These are phyloP conservation scores for Asclepias syriaca DNA, from an alignment of 257 asterid species.

Conservation along the genomic window DNA sequence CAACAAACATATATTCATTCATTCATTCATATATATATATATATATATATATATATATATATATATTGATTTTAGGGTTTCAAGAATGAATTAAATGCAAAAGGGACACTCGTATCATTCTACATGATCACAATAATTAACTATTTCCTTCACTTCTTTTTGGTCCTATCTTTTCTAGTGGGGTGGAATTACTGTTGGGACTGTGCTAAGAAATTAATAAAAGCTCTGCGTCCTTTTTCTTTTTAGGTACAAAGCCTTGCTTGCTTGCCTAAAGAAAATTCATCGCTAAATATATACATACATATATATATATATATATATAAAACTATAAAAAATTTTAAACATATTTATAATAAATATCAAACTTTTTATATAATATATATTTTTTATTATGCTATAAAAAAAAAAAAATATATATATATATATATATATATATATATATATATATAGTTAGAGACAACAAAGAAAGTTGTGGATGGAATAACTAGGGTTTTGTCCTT, in stretches of 20 bases:
- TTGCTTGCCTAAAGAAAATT: neutral
- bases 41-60: too few species aligned
- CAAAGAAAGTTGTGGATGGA: neutral
- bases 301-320: too few species aligned
- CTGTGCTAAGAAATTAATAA: neutral
- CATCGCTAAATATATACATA: too few species aligned
- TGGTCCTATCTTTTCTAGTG: neutral
- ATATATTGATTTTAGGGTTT: too few species aligned
- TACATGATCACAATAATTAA: neutral
- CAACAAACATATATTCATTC: too few species aligned
- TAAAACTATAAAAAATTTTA: too few species aligned
- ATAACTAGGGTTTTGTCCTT: constrained; percentile 16
- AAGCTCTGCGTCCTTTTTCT: neutral
- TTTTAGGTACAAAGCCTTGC: neutral
- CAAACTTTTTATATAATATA: too few species aligned
- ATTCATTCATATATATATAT: too few species aligned
- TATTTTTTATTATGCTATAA: too few species aligned
- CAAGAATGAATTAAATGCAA: constrained; percentile 3
- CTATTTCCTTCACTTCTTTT: neutral
- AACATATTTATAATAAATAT: too few species aligned
- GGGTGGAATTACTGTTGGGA: neutral
- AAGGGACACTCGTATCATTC: neutral
- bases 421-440: too few species aligned
- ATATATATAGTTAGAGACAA: neutral
- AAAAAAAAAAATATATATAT: too few species aligned